phyloP scores from a whole-genome alignment of 2,329 filamentous ascomycete genomes.

The Nemania serpens region DNA sequence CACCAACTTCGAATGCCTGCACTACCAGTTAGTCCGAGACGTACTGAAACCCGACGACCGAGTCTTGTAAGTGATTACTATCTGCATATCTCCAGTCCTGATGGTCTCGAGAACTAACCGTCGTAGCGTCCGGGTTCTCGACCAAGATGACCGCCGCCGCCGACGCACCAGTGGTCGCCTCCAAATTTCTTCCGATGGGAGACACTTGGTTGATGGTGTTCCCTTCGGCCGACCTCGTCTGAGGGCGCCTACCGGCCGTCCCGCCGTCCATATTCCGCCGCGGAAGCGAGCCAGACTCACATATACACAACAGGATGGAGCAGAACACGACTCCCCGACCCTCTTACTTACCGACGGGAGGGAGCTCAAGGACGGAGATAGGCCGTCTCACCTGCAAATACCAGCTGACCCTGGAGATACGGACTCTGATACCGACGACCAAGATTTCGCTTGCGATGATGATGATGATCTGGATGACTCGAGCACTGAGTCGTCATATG shows the following conservation, averaged over 20 bases:
- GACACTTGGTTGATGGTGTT: conserved; percentile 82
- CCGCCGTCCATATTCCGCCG: conserved; percentile 72
- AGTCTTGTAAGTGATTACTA: conserved; percentile 64
- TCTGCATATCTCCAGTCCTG: not conserved
- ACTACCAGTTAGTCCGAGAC: conserved; percentile 74
- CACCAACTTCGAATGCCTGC: conserved; percentile 81
- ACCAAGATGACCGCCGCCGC: conserved; percentile 73
- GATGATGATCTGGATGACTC: conserved; percentile 14
- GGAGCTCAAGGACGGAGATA: conserved; percentile 8
- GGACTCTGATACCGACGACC: conserved; percentile 41
- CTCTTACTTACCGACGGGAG: conserved; percentile 44
- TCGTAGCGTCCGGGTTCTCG: conserved; percentile 75
- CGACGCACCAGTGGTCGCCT: conserved; percentile 75
- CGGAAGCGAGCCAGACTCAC: conserved; percentile 67
- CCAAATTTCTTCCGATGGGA: conserved; percentile 80
- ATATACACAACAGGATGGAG: conserved; percentile 43
- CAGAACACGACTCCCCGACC: conserved; percentile 37
- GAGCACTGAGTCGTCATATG: not conserved
- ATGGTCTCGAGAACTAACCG: not conserved
- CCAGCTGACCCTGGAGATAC: conserved; percentile 42
- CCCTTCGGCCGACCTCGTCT: conserved; percentile 79
- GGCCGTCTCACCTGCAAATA: conserved; percentile 22
- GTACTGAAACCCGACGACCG: conserved; percentile 83
- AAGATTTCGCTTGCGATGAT: conserved; percentile 30
- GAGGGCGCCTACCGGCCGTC: conserved; percentile 62